These are phyloP conservation scores for Claviceps quebecensis DNA, from an alignment of 2,329 filamentous ascomycete genomes.

Conservation along the genomic window DNA sequence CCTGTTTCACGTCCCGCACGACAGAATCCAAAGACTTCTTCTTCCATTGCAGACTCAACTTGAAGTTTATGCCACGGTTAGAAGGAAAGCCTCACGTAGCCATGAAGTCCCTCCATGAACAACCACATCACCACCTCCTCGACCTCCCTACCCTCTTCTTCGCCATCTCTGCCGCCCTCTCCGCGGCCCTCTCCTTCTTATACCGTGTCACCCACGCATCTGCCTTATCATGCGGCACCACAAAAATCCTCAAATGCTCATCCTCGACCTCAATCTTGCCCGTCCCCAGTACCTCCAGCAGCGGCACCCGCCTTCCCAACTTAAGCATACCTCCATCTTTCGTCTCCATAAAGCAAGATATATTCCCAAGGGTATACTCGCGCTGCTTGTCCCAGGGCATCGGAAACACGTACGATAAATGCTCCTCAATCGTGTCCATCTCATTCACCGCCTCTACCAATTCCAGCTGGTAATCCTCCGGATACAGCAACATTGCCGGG, in stretches of 20 bases:
- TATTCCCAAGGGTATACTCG: constrained; percentile 49
- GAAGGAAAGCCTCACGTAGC: no score
- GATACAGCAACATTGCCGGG: constrained; percentile 75
- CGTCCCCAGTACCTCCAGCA: constrained; percentile 59
- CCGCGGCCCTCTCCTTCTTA: constrained; percentile 60
- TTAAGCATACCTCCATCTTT: constrained; percentile 67
- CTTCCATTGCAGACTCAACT: no score
- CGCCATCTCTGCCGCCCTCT: constrained; percentile 36
- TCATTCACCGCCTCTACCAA: constrained; percentile 83
- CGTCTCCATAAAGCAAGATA: constrained; percentile 89
- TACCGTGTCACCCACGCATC: constrained; percentile 52
- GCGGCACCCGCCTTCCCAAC: constrained; percentile 68
- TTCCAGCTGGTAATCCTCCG: constrained; percentile 66
- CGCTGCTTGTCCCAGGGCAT: constrained; percentile 66
- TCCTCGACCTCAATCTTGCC: constrained; percentile 82
- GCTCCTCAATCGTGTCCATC: constrained; percentile 57
- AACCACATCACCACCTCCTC: neutral
- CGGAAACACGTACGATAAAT: constrained; percentile 75
- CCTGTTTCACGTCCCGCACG: no score
- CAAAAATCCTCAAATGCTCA: constrained; percentile 66
- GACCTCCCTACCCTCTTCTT: constrained; percentile 4
- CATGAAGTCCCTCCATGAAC: no score
- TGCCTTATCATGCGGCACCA: constrained; percentile 60
- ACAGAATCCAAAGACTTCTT: no score
- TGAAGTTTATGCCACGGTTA: no score